Evolutionary conservation across 1,284 basidiomycete species (phyloP), one percentile per base, ranked within the genome.

Genomic region (Lentinus polychrous): DNA sequence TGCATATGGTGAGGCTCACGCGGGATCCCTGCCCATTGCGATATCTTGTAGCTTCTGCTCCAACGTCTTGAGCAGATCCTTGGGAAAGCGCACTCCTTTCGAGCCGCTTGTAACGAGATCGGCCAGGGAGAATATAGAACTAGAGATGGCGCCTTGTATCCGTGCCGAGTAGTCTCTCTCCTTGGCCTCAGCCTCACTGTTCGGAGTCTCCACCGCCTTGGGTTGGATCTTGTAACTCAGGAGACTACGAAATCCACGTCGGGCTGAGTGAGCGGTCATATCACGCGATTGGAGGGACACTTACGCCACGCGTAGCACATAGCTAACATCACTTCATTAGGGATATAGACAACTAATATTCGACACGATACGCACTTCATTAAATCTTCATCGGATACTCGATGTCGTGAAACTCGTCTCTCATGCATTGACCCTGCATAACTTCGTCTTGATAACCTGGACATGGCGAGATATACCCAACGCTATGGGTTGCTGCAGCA

Each of bases 41-140:
- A 96, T 92, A 55, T 83, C 80, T 68, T 94, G 86, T 61, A 96
- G 66, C 63, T 84, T 89, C 64, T 83, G 78, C 62, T 95, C 92
- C 54, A 97, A 67, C 6, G 87, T 83, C 66, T 93, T 95, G 53
- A 96, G 64, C 52, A 95, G 71, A 66, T 93, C 93, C 67, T 96
- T 92, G 0, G 94, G 93, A 63, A 94, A 95, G 61, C 91, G 91
- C 58, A 91, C 86, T 49, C 81, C 87, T 70, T 88, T 91, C 43
- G 80, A 75, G 7, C 84, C 83, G 66, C 84, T 85, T 57, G 86
- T 86, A 68, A 92, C 86, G 60, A 92, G 72, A 62, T 93, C 89
- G n/a, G 82, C 79, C 51, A 93, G 78, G 6, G 87, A 88, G 57
- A 89, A 69, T 53, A 83, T 74, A 36, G 79, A 88, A 57, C 78